phyloP scores from a whole-genome alignment of 2,329 filamentous ascomycete species.

The Fusarium sp. region DNA sequence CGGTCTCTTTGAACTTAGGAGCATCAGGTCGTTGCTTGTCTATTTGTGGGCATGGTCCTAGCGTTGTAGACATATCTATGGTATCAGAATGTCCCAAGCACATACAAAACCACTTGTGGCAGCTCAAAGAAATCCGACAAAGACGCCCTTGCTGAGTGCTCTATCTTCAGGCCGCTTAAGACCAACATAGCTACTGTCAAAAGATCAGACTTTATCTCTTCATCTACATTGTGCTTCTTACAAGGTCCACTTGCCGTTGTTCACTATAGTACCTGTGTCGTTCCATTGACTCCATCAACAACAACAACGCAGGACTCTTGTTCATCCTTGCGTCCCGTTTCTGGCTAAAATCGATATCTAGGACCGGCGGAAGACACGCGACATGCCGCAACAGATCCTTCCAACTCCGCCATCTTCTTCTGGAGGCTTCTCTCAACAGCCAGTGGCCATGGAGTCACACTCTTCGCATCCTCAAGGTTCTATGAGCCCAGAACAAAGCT shows the following conservation, averaged over 20 bases:
- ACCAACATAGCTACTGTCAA: slow-evolving; percentile 36
- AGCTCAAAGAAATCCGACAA: slow-evolving; percentile 42
- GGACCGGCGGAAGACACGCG: slow-evolving; percentile 10
- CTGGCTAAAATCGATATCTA: not conserved
- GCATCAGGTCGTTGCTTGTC: slow-evolving; percentile 39
- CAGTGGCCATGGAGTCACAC: slow-evolving; percentile 16
- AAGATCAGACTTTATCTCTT: slow-evolving; percentile 23
- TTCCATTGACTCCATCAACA: slow-evolving; percentile 9
- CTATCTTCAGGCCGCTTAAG: slow-evolving; percentile 28
- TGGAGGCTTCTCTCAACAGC: slow-evolving; percentile 28
- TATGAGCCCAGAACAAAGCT: slow-evolving; percentile 12
- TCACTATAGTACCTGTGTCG: not conserved
- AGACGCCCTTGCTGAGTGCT: slow-evolving; percentile 24
- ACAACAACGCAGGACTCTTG: not conserved
- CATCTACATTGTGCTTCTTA: slow-evolving; percentile 21
- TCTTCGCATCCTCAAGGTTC: slow-evolving; percentile 24
- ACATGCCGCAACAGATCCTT: slow-evolving; percentile 53
- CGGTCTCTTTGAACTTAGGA: slow-evolving; percentile 33
- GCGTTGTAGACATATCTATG: slow-evolving; percentile 29
- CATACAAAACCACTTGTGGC: slow-evolving; percentile 32
- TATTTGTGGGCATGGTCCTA: slow-evolving; percentile 42
- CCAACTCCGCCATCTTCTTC: slow-evolving; percentile 58
- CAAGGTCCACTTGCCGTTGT: slow-evolving; percentile 4
- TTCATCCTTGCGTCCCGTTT: not conserved
- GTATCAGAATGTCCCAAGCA: slow-evolving; percentile 27